Percentiles rank a stretch among this genome's conserved stretches.
phyloP scores from a whole-genome alignment of 257 asterid genomes.

The Solanum pimpinellifolium region DNA sequence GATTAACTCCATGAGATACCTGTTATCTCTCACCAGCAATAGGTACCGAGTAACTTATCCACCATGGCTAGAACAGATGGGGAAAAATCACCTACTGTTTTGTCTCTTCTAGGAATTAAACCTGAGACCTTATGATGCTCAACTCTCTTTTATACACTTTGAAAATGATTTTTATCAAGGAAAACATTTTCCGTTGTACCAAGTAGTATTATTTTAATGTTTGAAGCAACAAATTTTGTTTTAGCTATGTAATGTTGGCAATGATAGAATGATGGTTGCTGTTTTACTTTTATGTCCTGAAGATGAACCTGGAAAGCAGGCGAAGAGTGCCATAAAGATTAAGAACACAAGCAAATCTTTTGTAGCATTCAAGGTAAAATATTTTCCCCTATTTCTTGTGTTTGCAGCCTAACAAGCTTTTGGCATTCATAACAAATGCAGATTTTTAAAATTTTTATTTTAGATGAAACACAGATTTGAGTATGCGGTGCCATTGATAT shows the following conservation, averaged over 20 bases:
- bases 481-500: not conserved
- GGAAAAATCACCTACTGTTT: not conserved
- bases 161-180: not conserved
- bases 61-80: not conserved
- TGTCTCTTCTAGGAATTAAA: not conserved
- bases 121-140: not conserved
- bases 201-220: not conserved
- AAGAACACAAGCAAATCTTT: conserved; percentile 7
- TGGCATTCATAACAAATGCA: not conserved
- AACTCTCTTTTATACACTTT: not conserved
- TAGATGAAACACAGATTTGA: not conserved
- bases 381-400: not conserved
- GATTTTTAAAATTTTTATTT: not conserved
- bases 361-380: conserved; percentile 11
- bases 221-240: not conserved
- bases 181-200: not conserved
- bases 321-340: conserved; percentile 8
- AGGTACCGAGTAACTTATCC: too few relatives aligned
- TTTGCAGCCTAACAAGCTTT: not conserved
- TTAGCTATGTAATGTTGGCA: not conserved
- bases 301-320: conserved; percentile 22
- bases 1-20: not conserved
- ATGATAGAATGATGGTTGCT: not conserved
- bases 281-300: not conserved
- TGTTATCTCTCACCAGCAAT: not conserved